Evolutionary conservation across 2,329 filamentous ascomycete genomes (phyloP).

Genomic region (Emergomyces pasteurianus): DNA sequence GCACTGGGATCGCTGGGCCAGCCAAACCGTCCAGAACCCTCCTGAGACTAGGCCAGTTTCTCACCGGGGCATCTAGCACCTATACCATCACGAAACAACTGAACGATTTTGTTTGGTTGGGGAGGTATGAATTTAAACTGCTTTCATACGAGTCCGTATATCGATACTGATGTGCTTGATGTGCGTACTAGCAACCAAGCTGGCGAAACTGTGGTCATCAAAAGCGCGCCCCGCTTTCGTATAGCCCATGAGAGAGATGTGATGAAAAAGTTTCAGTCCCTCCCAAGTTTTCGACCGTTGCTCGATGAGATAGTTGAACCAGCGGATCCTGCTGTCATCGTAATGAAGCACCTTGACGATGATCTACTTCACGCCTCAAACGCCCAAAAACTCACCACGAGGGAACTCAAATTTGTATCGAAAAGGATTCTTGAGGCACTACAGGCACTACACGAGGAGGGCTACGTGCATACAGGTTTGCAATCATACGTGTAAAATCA

Average conservation of each 20-base stretch:
- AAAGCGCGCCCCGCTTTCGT: conserved; percentile 14
- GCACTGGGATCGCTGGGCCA: neutral
- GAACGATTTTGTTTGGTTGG: conserved; percentile 5
- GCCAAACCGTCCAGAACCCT: neutral
- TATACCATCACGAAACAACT: conserved; percentile 5
- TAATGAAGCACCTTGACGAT: conserved; percentile 16
- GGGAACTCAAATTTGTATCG: neutral
- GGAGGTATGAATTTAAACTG: neutral
- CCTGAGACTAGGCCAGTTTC: neutral
- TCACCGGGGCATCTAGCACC: neutral
- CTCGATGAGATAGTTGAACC: conserved; percentile 19
- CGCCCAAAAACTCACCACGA: neutral
- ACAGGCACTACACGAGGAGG: neutral
- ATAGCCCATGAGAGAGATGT: conserved; percentile 18
- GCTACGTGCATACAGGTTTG: neutral
- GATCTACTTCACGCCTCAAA: conserved; percentile 14
- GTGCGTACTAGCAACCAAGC: conserved; percentile 1
- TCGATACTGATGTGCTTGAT: neutral
- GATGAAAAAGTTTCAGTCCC: conserved; percentile 15
- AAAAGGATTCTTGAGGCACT: neutral
- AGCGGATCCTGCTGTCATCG: conserved; percentile 12
- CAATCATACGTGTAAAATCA: too few species aligned
- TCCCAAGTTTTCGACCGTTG: conserved; percentile 15
- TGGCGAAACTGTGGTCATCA: conserved; percentile 15
- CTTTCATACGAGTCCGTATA: too few species aligned